Evolutionary conservation across 2,329 filamentous ascomycete species (phyloP).

Genomic region (Didymella segeticola): DNA sequence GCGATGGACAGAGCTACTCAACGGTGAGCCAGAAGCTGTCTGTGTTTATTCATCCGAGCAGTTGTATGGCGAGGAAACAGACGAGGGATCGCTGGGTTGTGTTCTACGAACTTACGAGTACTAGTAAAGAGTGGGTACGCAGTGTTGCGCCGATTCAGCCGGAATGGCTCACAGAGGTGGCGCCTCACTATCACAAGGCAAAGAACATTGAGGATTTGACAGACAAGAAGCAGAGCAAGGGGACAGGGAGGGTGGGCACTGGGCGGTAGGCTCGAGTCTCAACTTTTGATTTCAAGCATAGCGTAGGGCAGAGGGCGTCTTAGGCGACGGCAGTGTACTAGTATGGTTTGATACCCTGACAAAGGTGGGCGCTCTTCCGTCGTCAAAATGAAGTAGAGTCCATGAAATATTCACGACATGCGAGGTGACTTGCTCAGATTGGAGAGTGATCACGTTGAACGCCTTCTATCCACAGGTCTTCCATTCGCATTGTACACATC

Average conservation of each 20-base stretch:
- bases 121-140: slow-evolving; percentile 91
- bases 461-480: not conserved
- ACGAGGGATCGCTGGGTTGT: slow-evolving; percentile 85
- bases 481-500: not conserved
- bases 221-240: slow-evolving; percentile 72
- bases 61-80: slow-evolving; percentile 71
- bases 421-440: too few species aligned
- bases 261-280: not conserved
- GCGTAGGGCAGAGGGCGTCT: slow-evolving; percentile 4
- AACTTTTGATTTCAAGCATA: slow-evolving; percentile 5
- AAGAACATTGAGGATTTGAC: slow-evolving; percentile 83
- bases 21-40: slow-evolving; percentile 90
- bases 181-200: slow-evolving; percentile 94
- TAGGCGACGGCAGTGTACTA: not conserved
- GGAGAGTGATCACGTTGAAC: too few species aligned
- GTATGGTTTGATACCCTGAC: slow-evolving; percentile 9
- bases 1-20: slow-evolving; percentile 85
- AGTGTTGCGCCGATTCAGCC: slow-evolving; percentile 84
- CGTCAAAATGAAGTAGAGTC: too few species aligned
- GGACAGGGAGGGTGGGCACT: slow-evolving; percentile 39
- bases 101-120: slow-evolving; percentile 83
- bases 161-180: slow-evolving; percentile 85
- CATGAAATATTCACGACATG: too few species aligned
- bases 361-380: not conserved
- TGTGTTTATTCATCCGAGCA: slow-evolving; percentile 90